Conservation (phyloP, 306 rosid species). For the Cucurbita pepo region DNA sequence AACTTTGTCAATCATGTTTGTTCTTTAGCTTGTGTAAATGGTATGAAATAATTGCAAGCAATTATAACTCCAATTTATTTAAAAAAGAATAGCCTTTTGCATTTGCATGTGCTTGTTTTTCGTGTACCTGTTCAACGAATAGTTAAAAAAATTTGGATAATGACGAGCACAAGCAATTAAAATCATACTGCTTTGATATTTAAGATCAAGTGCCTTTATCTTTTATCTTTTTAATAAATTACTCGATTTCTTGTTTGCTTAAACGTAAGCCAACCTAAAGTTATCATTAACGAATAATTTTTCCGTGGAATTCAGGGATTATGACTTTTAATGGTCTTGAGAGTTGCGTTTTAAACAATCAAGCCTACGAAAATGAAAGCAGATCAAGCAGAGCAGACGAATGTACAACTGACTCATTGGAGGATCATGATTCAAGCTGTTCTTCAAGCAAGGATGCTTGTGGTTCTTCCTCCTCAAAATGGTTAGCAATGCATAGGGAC, state of each 20-base stretch:
- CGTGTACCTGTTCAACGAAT: background rate
- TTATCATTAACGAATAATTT: background rate
- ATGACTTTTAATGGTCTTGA: slow-evolving; percentile 81
- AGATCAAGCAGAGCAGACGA: slow-evolving; percentile 75
- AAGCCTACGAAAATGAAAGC: slow-evolving; percentile 56
- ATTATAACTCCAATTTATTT: background rate
- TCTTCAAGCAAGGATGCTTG: slow-evolving; percentile 72
- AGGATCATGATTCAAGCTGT: slow-evolving; percentile 60
- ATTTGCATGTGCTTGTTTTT: background rate
- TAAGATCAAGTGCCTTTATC: background rate
- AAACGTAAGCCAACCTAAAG: background rate
- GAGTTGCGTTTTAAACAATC: slow-evolving; percentile 57
- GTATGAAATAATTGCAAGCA: background rate
- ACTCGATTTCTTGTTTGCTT: background rate
- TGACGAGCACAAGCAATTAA: background rate
- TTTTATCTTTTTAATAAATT: background rate
- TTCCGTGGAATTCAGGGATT: slow-evolving; percentile 45
- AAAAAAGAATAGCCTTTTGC: background rate
- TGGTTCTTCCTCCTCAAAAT: slow-evolving; percentile 77
- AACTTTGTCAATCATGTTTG: background rate
- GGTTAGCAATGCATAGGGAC: slow-evolving; percentile 44
- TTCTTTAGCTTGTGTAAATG: background rate
- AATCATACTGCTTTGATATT: background rate
- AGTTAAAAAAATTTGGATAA: background rate
- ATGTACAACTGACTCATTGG: slow-evolving; percentile 61